These are phyloP conservation scores for Ustilago shanxiensis DNA, from an alignment of 1,284 basidiomycete species.

Conservation along the genomic window DNA sequence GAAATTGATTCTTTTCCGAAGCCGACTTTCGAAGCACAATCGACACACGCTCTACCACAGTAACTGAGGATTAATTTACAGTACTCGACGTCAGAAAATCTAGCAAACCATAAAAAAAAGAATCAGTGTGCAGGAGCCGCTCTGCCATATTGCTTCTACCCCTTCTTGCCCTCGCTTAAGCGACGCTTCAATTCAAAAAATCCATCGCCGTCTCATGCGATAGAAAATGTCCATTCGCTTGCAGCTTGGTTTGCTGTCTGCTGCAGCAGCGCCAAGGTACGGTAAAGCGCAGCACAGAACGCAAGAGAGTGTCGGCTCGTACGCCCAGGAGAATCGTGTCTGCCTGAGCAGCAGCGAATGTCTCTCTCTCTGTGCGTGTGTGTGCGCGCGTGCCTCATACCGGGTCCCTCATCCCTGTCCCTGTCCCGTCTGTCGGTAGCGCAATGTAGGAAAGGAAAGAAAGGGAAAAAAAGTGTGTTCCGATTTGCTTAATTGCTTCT, in stretches of 20 bases:
- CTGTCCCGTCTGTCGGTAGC: conserved; percentile 2
- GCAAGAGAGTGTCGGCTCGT: no score
- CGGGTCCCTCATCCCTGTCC: not conserved
- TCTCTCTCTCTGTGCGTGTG: no score
- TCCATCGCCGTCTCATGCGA: conserved; percentile 1
- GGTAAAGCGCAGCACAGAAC: not conserved
- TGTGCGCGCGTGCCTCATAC: not conserved
- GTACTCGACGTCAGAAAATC: no score
- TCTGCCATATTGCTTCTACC: not conserved
- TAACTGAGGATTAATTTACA: no score
- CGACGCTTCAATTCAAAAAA: not conserved
- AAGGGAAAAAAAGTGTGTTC: not conserved
- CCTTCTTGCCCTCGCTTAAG: not conserved
- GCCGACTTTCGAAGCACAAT: conserved; percentile 1
- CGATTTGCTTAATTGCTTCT: no score
- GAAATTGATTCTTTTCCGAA: conserved; percentile 2
- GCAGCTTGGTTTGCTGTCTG: not conserved
- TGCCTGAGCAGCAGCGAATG: no score
- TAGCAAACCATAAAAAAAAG: not conserved
- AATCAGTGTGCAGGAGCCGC: not conserved
- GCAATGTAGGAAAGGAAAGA: no score
- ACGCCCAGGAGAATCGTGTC: no score
- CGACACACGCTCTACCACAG: no score
- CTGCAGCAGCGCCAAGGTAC: not conserved
- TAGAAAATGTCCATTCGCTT: not conserved